Conservation (phyloP, 2,329 filamentous ascomycete genomes). For the Exophiala alcalophila region DNA sequence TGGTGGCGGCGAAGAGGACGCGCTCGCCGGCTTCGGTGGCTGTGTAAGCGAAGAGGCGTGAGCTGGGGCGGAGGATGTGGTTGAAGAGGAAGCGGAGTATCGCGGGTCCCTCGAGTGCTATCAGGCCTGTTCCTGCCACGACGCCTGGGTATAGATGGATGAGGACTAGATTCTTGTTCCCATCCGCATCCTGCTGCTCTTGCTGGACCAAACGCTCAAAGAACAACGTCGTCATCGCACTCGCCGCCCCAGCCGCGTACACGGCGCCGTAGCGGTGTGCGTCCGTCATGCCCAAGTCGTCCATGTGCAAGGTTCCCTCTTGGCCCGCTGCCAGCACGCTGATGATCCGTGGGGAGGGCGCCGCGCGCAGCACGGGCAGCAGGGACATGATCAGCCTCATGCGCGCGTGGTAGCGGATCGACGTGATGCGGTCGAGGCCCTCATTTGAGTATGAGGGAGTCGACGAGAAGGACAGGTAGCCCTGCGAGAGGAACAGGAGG, state of each 20-base stretch:
- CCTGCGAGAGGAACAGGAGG: slow-evolving; percentile 20
- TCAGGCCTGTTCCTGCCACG: slow-evolving; percentile 46
- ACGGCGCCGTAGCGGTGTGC: slow-evolving; percentile 35
- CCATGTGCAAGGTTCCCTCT: slow-evolving; percentile 49
- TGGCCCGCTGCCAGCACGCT: slow-evolving; percentile 54
- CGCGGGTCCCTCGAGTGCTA: slow-evolving; percentile 1
- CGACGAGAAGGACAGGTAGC: slow-evolving; percentile 15
- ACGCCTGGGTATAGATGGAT: slow-evolving; percentile 49
- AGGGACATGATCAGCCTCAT: slow-evolving; percentile 57
- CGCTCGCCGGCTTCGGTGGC: slow-evolving; percentile 45
- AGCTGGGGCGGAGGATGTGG: slow-evolving; percentile 6
- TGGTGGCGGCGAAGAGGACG: slow-evolving; percentile 44
- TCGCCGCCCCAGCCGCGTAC: slow-evolving; percentile 45
- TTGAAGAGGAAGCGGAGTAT: slow-evolving; percentile 28
- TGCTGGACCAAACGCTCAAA: slow-evolving; percentile 49
- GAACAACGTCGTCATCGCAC: slow-evolving; percentile 50
- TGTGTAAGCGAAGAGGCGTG: slow-evolving; percentile 25
- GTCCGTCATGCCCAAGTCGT: slow-evolving; percentile 46
- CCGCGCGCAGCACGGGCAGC: slow-evolving; percentile 43
- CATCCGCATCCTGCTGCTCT: no score
- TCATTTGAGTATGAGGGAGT: slow-evolving; percentile 45
- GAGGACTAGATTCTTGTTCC: slow-evolving; percentile 48
- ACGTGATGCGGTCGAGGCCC: slow-evolving; percentile 52
- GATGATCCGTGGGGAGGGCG: slow-evolving; percentile 46
- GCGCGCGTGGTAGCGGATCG: slow-evolving; percentile 57